phyloP scores from a whole-genome alignment of 352 stramenopile genomes.

The Globisporangium viniferum region DNA sequence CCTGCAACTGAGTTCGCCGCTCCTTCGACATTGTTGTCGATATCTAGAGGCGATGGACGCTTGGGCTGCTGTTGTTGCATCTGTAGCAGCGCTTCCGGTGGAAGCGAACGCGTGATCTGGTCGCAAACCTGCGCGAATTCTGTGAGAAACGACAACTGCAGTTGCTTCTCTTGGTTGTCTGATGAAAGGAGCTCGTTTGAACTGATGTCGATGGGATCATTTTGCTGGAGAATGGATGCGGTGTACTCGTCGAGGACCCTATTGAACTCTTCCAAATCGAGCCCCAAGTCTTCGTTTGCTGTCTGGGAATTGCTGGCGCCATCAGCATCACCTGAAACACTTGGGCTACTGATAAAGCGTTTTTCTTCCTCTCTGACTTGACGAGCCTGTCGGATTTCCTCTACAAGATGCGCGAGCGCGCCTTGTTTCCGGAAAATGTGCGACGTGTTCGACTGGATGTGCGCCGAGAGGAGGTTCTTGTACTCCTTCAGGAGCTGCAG shows the following conservation, averaged over 20 bases:
- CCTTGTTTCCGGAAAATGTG: slow-evolving; percentile 50
- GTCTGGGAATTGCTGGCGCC: neutral
- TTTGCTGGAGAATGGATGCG: slow-evolving; percentile 16
- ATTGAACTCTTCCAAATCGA: slow-evolving; percentile 22
- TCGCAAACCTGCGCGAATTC: slow-evolving; percentile 37
- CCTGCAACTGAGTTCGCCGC: neutral
- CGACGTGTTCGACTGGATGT: slow-evolving; percentile 39
- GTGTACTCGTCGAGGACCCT: slow-evolving; percentile 31
- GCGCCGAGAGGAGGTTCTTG: slow-evolving; percentile 28
- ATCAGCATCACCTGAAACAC: neutral
- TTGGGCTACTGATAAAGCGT: neutral
- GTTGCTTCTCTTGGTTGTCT: slow-evolving; percentile 20
- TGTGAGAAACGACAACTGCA: slow-evolving; percentile 25
- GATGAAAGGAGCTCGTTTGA: neutral
- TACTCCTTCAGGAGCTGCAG: slow-evolving; percentile 38
- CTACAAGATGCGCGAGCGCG: slow-evolving; percentile 30
- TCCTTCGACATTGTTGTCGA: neutral
- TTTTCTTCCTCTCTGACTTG: slow-evolving; percentile 1
- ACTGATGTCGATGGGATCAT: slow-evolving; percentile 6
- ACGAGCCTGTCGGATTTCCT: slow-evolving; percentile 20
- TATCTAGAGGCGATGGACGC: neutral
- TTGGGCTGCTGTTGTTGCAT: neutral
- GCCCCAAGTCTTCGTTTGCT: neutral
- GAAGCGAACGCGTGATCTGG: slow-evolving; percentile 24
- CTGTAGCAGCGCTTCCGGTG: slow-evolving; percentile 9